Conservation (phyloP, 2,329 filamentous ascomycete species). For the Penicillium palitans region DNA sequence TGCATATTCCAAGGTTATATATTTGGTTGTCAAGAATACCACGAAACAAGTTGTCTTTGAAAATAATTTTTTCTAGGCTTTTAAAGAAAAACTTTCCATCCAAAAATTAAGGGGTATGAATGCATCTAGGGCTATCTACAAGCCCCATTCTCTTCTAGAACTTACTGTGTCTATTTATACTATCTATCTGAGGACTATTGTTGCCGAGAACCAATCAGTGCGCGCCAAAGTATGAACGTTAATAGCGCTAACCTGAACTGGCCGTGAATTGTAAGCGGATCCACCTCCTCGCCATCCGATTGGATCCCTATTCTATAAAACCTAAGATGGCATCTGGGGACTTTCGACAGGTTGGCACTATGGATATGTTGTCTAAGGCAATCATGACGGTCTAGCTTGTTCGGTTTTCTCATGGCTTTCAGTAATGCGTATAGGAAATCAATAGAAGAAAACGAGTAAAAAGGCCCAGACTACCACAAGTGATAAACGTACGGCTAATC, state of each 20-base stretch:
- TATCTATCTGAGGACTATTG: background rate
- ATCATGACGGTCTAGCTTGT: too few species aligned
- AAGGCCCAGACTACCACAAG: too few species aligned
- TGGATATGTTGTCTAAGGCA: too few species aligned
- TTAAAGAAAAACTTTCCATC: background rate
- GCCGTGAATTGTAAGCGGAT: background rate
- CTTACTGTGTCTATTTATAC: slow-evolving; percentile 4
- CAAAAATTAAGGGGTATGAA: background rate
- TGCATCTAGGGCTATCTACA: background rate
- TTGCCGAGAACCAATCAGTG: background rate
- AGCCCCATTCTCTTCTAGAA: background rate
- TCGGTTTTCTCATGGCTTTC: too few species aligned
- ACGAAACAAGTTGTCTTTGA: background rate
- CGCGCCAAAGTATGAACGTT: background rate
- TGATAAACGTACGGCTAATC: too few species aligned
- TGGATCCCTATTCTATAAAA: background rate
- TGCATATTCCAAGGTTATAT: slow-evolving; percentile 8
- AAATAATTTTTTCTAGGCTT: background rate
- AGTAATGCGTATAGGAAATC: too few species aligned
- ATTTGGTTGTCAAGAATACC: background rate
- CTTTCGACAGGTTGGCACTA: too few species aligned
- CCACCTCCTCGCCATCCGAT: background rate
- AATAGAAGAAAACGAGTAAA: too few species aligned
- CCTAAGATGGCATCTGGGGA: background rate
- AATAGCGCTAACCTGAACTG: background rate